phyloP scores from a whole-genome alignment of 2,329 filamentous ascomycete genomes.

The Neonectria hederae region DNA sequence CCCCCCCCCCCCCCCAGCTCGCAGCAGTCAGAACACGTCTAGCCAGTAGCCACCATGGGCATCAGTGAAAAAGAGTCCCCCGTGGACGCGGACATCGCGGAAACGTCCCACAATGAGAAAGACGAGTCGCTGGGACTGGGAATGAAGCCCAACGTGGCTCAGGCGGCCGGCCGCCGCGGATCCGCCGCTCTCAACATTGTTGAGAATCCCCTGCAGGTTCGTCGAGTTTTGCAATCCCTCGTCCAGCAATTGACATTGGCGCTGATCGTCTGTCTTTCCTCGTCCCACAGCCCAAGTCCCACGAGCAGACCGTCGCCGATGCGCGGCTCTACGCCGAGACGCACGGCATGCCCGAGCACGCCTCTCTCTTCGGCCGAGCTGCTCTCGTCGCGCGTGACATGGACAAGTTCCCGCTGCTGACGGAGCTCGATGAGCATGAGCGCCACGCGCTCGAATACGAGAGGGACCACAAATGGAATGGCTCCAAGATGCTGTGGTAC shows the following conservation, averaged over 20 bases:
- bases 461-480: slow-evolving; percentile 68
- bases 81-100: background rate
- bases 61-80: slow-evolving; percentile 21
- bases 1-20: too few relatives aligned
- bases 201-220: slow-evolving; percentile 46
- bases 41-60: background rate
- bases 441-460: slow-evolving; percentile 51
- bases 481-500: slow-evolving; percentile 54
- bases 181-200: slow-evolving; percentile 46
- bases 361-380: slow-evolving; percentile 52
- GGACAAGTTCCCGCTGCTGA: slow-evolving; percentile 37
- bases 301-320: slow-evolving; percentile 44
- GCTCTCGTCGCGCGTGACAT: slow-evolving; percentile 49
- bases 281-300: slow-evolving; percentile 37
- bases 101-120: slow-evolving; percentile 26
- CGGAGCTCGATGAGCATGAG: slow-evolving; percentile 45
- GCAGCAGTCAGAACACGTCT: background rate
- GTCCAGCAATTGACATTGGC: background rate
- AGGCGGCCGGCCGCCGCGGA: slow-evolving; percentile 27
- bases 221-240: slow-evolving; percentile 1
- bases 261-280: background rate
- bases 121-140: background rate
- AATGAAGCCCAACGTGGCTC: background rate
- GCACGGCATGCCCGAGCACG: slow-evolving; percentile 59
- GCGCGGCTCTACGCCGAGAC: slow-evolving; percentile 61